Percentiles rank a stretch among this genome's conserved stretches.
Evolutionary conservation across 345 rosid species (phyloP).

Genomic region (Lepidium didymum): DNA sequence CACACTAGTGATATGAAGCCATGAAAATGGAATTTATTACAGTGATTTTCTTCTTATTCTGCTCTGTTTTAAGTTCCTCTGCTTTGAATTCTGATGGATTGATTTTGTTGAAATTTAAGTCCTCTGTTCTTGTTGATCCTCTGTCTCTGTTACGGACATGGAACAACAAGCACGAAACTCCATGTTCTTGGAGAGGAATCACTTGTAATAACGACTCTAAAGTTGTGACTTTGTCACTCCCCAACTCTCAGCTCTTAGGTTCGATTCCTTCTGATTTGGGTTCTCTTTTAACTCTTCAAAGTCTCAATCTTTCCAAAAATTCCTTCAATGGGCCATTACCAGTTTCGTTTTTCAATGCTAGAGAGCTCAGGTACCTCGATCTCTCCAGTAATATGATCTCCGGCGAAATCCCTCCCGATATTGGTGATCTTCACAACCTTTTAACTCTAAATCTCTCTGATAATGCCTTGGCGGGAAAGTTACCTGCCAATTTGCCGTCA

Average conservation of each 20-base stretch:
- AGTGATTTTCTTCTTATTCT: background rate
- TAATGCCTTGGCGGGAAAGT: constrained; percentile 65
- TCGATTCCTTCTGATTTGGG: constrained; percentile 67
- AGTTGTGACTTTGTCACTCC: constrained; percentile 54
- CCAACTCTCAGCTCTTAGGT: constrained; percentile 59
- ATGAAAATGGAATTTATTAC: constrained; percentile 18
- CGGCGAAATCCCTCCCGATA: constrained; percentile 6
- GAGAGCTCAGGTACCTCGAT: constrained; percentile 11
- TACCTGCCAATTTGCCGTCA: constrained; percentile 43
- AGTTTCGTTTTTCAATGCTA: constrained; percentile 10
- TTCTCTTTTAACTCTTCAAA: constrained; percentile 44
- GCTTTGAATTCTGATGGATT: constrained; percentile 55
- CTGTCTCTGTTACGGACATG: constrained; percentile 44
- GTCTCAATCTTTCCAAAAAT: constrained; percentile 37
- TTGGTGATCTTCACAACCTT: constrained; percentile 26
- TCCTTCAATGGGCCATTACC: constrained; percentile 28
- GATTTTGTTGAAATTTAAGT: constrained; percentile 56
- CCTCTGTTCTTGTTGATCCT: constrained; percentile 62
- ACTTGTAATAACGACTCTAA: constrained; percentile 38
- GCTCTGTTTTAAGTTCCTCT: constrained; percentile 29
- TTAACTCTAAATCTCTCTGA: constrained; percentile 45
- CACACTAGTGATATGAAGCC: constrained; percentile 12
- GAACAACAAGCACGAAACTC: constrained; percentile 46
- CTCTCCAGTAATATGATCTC: constrained; percentile 27
- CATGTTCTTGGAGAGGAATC: constrained; percentile 81